Evolutionary conservation across 2,329 filamentous ascomycete species (phyloP).

Genomic region (Fusarium irregulare): DNA sequence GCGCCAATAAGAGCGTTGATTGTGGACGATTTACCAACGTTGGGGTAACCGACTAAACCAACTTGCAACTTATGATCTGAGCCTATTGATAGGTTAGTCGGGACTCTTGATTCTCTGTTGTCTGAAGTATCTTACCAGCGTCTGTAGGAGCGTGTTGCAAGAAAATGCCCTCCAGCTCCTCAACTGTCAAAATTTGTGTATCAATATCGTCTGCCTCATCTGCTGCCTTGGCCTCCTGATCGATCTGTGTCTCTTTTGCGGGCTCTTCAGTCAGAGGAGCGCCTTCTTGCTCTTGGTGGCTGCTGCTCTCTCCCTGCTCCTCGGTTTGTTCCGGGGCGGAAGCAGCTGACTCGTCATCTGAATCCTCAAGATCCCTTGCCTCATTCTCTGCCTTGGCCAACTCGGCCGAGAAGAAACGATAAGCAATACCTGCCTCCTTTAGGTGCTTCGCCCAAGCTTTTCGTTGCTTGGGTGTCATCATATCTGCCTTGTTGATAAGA

Average conservation of each 20-base stretch:
- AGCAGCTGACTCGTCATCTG: slow-evolving; percentile 52
- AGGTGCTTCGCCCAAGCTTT: slow-evolving; percentile 89
- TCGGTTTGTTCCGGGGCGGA: slow-evolving; percentile 41
- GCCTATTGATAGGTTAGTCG: slow-evolving; percentile 49
- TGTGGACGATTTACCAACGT: slow-evolving; percentile 98
- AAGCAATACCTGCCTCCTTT: slow-evolving; percentile 81
- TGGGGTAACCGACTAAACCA: slow-evolving; percentile 95
- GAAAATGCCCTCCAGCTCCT: slow-evolving; percentile 92
- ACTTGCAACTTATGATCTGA: slow-evolving; percentile 80
- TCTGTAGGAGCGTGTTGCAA: slow-evolving; percentile 73
- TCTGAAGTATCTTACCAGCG: slow-evolving; percentile 56
- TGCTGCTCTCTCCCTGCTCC: slow-evolving; percentile 44
- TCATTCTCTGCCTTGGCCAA: slow-evolving; percentile 92
- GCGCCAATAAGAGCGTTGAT: slow-evolving; percentile 99
- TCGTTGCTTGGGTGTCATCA: slow-evolving; percentile 92
- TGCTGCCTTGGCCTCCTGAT: slow-evolving; percentile 35
- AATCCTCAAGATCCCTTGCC: slow-evolving; percentile 67
- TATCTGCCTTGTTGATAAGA: slow-evolving; percentile 98
- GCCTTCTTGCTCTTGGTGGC: slow-evolving; percentile 42
- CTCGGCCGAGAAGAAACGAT: slow-evolving; percentile 95
- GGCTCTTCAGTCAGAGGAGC: slow-evolving; percentile 46
- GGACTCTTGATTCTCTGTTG: neutral
- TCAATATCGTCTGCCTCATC: slow-evolving; percentile 60
- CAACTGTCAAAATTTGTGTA: slow-evolving; percentile 87
- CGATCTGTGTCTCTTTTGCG: slow-evolving; percentile 42